Conservation (phyloP, 495 filamentous ascomycete genomes). For the Paragyromitra xinjiangensis region DNA sequence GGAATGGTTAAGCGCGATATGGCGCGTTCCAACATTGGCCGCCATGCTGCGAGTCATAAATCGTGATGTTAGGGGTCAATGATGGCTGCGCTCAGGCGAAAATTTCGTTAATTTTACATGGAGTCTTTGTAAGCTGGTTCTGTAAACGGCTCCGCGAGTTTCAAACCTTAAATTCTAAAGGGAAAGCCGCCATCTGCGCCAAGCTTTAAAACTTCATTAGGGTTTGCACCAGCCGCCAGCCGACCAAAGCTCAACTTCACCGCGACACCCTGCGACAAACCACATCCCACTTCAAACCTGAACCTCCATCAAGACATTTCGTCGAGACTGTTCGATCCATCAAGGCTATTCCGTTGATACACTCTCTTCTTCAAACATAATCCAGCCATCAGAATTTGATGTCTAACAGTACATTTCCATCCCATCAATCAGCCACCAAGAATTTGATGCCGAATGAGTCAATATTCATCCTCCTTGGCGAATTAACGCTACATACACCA, state of each 20-base stretch:
- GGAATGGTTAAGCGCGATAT: background rate
- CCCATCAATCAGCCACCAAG: too few relatives aligned
- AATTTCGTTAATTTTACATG: background rate
- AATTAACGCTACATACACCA: too few relatives aligned
- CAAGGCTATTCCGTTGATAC: too few relatives aligned
- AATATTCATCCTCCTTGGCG: too few relatives aligned
- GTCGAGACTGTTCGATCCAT: too few relatives aligned
- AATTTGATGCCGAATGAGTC: too few relatives aligned
- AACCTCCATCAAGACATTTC: too few relatives aligned
- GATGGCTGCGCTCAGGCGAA: background rate
- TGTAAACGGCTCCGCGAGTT: background rate
- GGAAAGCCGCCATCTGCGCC: background rate
- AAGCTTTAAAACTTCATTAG: constrained; percentile 11
- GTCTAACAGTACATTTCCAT: too few relatives aligned
- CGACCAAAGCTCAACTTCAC: constrained; percentile 19
- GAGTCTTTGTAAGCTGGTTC: background rate
- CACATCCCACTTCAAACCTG: background rate
- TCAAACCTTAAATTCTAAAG: background rate
- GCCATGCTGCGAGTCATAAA: constrained; percentile 21
- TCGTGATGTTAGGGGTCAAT: constrained; percentile 3
- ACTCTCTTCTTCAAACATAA: too few relatives aligned
- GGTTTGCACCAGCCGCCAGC: background rate
- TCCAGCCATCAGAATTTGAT: too few relatives aligned
- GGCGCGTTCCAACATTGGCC: background rate
- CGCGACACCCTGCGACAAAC: background rate